Evolutionary conservation across 345 rosid genomes (phyloP).

Genomic region (Camelina laxa): DNA sequence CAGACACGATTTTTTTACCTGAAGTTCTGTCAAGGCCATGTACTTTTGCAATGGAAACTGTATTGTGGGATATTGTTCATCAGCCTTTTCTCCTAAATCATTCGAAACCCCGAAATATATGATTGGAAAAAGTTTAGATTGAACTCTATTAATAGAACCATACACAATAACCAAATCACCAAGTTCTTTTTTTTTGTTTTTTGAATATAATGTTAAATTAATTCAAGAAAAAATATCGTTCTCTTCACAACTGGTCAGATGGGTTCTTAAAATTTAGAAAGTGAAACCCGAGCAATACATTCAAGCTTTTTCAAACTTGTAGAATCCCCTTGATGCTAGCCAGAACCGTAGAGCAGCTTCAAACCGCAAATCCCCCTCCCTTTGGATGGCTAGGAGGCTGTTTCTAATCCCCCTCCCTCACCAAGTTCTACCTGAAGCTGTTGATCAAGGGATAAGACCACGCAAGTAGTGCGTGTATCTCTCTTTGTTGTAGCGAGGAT

Average conservation of each 20-base stretch:
- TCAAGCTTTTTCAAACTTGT: too few relatives aligned
- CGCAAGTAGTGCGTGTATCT: conserved; percentile 89
- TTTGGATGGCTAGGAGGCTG: too few relatives aligned
- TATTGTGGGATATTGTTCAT: conserved; percentile 70
- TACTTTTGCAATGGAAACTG: conserved; percentile 81
- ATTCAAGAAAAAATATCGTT: too few relatives aligned
- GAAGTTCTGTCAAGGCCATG: conserved; percentile 89
- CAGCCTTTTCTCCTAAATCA: conserved; percentile 70
- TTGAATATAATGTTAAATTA: too few relatives aligned
- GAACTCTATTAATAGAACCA: not conserved
- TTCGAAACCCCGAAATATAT: not conserved
- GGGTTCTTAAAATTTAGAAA: too few relatives aligned
- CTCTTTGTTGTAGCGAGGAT: conserved; percentile 91
- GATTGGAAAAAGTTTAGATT: not conserved
- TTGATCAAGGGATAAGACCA: conserved; percentile 84
- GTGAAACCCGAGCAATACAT: too few relatives aligned
- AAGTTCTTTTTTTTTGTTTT: too few relatives aligned
- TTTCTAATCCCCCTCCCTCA: too few relatives aligned
- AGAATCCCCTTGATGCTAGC: too few relatives aligned
- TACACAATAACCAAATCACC: not conserved
- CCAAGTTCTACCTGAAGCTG: conserved; percentile 63
- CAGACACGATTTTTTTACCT: conserved; percentile 48
- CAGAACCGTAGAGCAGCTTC: too few relatives aligned
- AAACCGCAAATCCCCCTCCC: too few relatives aligned
- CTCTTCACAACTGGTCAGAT: too few relatives aligned